A percentile compares a stretch with the other conserved stretches of the same genome.
Evolutionary conservation across 352 stramenopile species (phyloP).

Genomic region (Pythium aristosporum): DNA sequence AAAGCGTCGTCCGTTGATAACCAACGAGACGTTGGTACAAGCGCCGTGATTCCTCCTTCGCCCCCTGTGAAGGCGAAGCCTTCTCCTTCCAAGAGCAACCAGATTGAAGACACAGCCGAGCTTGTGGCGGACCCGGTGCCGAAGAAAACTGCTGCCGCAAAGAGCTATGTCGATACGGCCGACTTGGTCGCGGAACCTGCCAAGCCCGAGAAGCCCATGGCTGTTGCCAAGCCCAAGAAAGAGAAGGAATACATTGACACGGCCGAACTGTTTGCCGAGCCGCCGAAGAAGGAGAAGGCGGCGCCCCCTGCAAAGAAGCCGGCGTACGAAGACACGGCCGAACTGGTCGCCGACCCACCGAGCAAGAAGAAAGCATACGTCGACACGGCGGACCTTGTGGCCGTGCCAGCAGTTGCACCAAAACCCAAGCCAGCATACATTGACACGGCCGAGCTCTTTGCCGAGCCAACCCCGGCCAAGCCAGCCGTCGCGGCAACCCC

Average conservation of each 20-base stretch:
- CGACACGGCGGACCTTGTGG: slow-evolving; percentile 15
- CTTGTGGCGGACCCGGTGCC: slow-evolving; percentile 10
- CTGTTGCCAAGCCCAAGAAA: background rate
- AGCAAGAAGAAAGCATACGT: slow-evolving; percentile 12
- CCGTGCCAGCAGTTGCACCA: background rate
- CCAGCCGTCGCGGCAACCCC: slow-evolving; percentile 1
- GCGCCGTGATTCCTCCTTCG: background rate
- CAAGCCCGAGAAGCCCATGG: background rate
- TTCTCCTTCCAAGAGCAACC: background rate
- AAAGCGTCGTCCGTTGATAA: background rate
- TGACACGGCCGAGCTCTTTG: slow-evolving; percentile 21
- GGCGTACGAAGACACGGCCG: slow-evolving; percentile 22
- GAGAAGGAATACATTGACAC: slow-evolving; percentile 14
- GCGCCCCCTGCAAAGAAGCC: slow-evolving; percentile 5
- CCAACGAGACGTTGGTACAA: slow-evolving; percentile 3
- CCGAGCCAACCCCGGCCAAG: slow-evolving; percentile 3
- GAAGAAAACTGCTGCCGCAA: background rate
- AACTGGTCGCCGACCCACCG: slow-evolving; percentile 14
- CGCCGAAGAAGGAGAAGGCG: background rate
- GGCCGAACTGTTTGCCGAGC: slow-evolving; percentile 15
- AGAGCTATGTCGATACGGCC: slow-evolving; percentile 16
- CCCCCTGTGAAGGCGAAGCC: slow-evolving; percentile 1
- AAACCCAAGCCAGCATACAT: slow-evolving; percentile 10
- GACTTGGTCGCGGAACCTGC: slow-evolving; percentile 3
- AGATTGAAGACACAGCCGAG: slow-evolving; percentile 22